A percentile compares a stretch with the other conserved stretches of the same genome.
Conservation (phyloP, 805 yeast species). For the Candida quercuum region DNA sequence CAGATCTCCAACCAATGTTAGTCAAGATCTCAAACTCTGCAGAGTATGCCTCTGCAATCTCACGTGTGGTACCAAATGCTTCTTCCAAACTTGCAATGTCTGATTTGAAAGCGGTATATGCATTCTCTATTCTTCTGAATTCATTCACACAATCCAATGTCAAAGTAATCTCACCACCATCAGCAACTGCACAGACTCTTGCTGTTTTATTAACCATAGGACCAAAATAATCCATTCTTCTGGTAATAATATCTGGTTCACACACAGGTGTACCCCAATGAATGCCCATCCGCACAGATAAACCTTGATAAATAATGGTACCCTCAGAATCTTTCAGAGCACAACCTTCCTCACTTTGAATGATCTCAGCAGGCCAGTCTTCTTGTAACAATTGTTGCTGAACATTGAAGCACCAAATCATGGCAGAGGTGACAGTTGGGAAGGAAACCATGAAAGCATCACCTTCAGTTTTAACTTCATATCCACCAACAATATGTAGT, state of each 20-base stretch:
- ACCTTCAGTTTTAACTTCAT: conserved; percentile 98
- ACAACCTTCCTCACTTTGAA: conserved; percentile 79
- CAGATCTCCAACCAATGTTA: conserved; percentile 62
- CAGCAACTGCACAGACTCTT: conserved; percentile 89
- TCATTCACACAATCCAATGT: conserved; percentile 79
- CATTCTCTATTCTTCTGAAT: conserved; percentile 49
- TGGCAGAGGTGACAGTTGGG: conserved; percentile 85
- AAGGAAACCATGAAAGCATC: conserved; percentile 98
- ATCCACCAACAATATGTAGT: conserved; percentile 88
- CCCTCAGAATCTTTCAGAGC: conserved; percentile 61
- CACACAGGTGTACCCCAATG: conserved; percentile 99
- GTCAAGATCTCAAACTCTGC: conserved; percentile 60
- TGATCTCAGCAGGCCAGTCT: conserved; percentile 94
- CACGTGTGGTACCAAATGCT: conserved; percentile 37
- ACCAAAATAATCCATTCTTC: conserved; percentile 98
- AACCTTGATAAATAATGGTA: conserved; percentile 69
- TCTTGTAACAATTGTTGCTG: conserved; percentile 78
- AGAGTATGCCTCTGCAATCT: conserved; percentile 52
- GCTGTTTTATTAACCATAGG: conserved; percentile 98
- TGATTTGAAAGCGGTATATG: conserved; percentile 2
- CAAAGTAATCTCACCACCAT: conserved; percentile 95
- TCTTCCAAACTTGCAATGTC: conserved; percentile 22
- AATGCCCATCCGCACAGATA: conserved; percentile 95
- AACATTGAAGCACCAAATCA: conserved; percentile 91
- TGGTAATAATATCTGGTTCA: conserved; percentile 89